phyloP scores from a whole-genome alignment of 805 yeast species.

The Candida adriatica region DNA sequence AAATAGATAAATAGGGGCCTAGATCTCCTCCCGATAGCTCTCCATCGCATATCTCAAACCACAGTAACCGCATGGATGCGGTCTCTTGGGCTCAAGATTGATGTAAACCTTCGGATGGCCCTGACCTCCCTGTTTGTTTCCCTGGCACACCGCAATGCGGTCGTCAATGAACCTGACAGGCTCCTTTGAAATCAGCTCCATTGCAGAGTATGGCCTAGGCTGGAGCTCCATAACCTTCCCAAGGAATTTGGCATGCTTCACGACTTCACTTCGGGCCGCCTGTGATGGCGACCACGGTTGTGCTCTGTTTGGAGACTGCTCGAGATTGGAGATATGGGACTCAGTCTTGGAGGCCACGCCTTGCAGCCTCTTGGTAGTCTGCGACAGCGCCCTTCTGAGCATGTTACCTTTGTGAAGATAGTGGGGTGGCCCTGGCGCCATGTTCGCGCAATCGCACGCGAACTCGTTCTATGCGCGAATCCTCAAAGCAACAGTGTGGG shows the following conservation, averaged over 20 bases:
- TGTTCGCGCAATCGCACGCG: too few species aligned
- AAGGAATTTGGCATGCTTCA: slow-evolving; percentile 39
- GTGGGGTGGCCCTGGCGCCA: too few species aligned
- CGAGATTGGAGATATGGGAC: slow-evolving; percentile 9
- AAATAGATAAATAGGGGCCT: slow-evolving; percentile 1
- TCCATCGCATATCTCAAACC: slow-evolving; percentile 49
- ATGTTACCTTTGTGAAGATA: too few species aligned
- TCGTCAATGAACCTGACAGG: slow-evolving; percentile 58
- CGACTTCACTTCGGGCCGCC: slow-evolving; percentile 13
- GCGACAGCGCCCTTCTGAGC: slow-evolving; percentile 5
- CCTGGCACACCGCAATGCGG: slow-evolving; percentile 76
- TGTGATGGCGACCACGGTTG: slow-evolving; percentile 70
- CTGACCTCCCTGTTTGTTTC: slow-evolving; percentile 61
- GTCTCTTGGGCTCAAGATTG: slow-evolving; percentile 69
- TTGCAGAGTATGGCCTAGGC: slow-evolving; percentile 80
- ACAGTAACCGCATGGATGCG: slow-evolving; percentile 76
- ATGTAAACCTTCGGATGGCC: slow-evolving; percentile 84
- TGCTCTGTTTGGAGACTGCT: slow-evolving; percentile 74
- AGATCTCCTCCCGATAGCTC: slow-evolving; percentile 12
- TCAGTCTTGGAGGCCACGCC: slow-evolving; percentile 3
- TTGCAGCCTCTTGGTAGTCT: slow-evolving; percentile 3
- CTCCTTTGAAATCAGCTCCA: slow-evolving; percentile 69
- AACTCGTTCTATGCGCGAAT: too few species aligned
- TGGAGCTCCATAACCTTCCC: slow-evolving; percentile 62
- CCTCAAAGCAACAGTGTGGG: too few species aligned